These are phyloP conservation scores for Dactylonectria macrodidyma DNA, from an alignment of 2,329 filamentous ascomycete genomes.

Conservation along the genomic window DNA sequence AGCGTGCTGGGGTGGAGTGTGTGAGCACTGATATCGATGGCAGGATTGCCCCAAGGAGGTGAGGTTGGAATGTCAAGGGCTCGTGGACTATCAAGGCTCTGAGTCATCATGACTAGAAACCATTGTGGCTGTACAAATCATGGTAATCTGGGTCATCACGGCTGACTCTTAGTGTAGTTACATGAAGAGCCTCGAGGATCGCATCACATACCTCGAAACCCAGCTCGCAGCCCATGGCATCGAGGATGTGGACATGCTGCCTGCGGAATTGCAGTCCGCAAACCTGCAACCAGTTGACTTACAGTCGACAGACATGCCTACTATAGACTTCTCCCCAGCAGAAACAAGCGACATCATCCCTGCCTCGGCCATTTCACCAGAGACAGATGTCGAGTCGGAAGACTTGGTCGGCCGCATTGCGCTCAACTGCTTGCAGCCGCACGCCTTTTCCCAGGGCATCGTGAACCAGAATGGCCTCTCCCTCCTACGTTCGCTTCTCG, in stretches of 20 bases:
- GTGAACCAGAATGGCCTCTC: conserved; percentile 20
- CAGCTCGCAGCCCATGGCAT: conserved; percentile 19
- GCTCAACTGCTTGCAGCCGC: conserved; percentile 10
- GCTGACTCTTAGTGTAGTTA: conserved; percentile 33
- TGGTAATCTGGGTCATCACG: no score
- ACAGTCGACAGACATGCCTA: background rate
- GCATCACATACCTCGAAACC: conserved; percentile 43
- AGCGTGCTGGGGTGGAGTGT: conserved; percentile 32
- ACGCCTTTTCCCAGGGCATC: conserved; percentile 10
- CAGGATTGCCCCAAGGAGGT: conserved; percentile 35
- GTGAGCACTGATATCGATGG: conserved; percentile 40
- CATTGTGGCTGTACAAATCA: no score
- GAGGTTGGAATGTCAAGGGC: background rate
- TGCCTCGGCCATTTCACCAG: background rate
- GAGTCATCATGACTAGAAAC: no score
- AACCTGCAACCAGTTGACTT: no score
- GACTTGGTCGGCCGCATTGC: conserved; percentile 20
- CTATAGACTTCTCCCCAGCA: conserved; percentile 1
- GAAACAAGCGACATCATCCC: background rate
- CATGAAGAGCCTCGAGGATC: conserved; percentile 47
- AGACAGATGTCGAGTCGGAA: background rate
- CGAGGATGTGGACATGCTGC: conserved; percentile 23
- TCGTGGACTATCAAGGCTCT: no score
- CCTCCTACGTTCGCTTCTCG: conserved; percentile 8
- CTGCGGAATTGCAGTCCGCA: background rate